Evolutionary conservation across 108 stramenopile species (phyloP).

Genomic region (Discostella stelligeroides): DNA sequence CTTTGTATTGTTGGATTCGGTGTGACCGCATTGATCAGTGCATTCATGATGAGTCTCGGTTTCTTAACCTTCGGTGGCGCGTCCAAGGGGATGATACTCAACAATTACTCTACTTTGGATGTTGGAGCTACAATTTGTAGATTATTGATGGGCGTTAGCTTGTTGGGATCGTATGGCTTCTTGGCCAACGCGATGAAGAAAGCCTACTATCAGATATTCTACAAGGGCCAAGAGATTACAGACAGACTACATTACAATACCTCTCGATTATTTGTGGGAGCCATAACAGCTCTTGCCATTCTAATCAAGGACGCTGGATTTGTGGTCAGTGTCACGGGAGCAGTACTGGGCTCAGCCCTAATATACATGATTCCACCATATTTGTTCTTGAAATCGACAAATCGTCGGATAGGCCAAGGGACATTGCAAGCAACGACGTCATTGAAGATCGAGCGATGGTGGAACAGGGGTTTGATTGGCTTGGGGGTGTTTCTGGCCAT

Average conservation of each 20-base stretch:
- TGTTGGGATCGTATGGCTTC: constrained; percentile 90
- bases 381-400: constrained; percentile 61
- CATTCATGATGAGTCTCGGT: constrained; percentile 76
- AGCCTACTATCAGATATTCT: constrained; percentile 34
- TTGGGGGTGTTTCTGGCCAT: constrained; percentile 58
- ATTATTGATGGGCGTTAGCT: constrained; percentile 71
- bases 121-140: constrained; percentile 79
- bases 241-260: constrained; percentile 37
- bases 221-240: constrained; percentile 37
- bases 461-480: constrained; percentile 60
- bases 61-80: constrained; percentile 91
- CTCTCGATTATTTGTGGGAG: constrained; percentile 47
- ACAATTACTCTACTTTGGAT: constrained; percentile 89
- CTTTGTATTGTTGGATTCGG: constrained; percentile 68
- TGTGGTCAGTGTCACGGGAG: constrained; percentile 87
- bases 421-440: constrained; percentile 10
- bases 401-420: constrained; percentile 31
- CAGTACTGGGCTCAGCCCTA: constrained; percentile 81
- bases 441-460: constrained; percentile 52
- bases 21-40: constrained; percentile 59
- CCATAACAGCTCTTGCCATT: constrained; percentile 65
- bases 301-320: constrained; percentile 88
- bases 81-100: constrained; percentile 80
- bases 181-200: constrained; percentile 59
- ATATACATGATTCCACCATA: constrained; percentile 90